Base-by-base conservation (phyloP, 768 basidiomycete species). In the Phlegmacium glaucopus region DNA sequence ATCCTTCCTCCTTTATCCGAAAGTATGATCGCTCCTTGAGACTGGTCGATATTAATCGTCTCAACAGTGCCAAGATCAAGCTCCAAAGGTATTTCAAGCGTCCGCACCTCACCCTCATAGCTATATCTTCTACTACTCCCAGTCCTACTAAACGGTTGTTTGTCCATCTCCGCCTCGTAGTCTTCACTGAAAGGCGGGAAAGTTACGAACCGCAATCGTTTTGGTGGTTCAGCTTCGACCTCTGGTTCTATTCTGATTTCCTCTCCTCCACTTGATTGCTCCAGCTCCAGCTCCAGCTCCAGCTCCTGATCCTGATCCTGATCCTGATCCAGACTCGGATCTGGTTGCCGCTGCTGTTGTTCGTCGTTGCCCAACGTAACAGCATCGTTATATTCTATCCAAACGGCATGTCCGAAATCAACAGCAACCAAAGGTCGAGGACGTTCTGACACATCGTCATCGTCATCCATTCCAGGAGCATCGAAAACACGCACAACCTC, bases 321-420 rank as follows among this genome's bases (percentile, higher is more conserved):
- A 9, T 35, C 35, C n/a, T 7, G 57, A 39, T 47, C 37, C 15
- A 15, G 49, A 4, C 54, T 61, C 10, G 28, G 48, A 36, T 35
- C 44, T n/a, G 47, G 63, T 4, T 62, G 69, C 5, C 63, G 38
- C 39, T 48, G 45, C 6, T 44, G 44, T n/a, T 45, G 36, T 9
- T 47, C 53, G 9, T 52, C 52, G 12, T 55, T 57, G 4, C 27
- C 43, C 18, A 59, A 56, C 15, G 46, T 39, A 3, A 22, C 22
- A n/a, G n/a, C n/a, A 22, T 22, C 22, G 22, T 22, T 22, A 56
- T 82, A 80, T 57, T 88, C 85, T 39, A 94, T 80, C 79, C 90
- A 87, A 29, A 90, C 85, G 13, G 91, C 87, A 57, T 92, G 90
- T 35, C 89, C 88, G 67, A 94, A 94, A 60, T 94, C 82, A 6